Base-by-base conservation (phyloP, 495 filamentous ascomycete genomes). In the Cercophora sp. region DNA sequence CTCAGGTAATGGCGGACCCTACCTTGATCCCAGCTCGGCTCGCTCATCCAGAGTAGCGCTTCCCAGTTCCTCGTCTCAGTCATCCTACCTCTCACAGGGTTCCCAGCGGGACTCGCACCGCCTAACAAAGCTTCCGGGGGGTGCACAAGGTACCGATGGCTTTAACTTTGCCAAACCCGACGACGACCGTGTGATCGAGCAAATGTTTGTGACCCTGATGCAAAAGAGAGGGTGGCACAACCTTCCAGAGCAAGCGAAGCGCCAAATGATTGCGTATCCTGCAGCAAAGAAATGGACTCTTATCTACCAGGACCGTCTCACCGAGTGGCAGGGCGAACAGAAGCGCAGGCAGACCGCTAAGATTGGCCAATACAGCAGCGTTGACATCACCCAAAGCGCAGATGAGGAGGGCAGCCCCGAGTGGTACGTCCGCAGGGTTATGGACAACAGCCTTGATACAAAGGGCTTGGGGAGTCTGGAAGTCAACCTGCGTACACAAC, bases 201-300 rank as follows among this genome's bases (percentile, higher is more conserved):
- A 87, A 62, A 85, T 95, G 69, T 98, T 97, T 58, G 73, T 91
- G 56, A 86, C 87, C 26, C 73, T 98, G 58, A 98, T 98, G 94
- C 84, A 93, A 58, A 97, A 98, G 69, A 84, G 93, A 63, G 93
- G 91, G 50, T 97, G 89, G 86, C 90, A 94, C 69, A 91, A 91
- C 63, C 78, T 97, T 46, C 93, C 93, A n/a, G 93, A 97, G 59
- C 89, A 95, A 68, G 94, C 92, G 22, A 82, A 86, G 58, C 78
- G 92, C 52, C 93, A 97, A 70, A 96, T 98, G 90, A 77, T 91
- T 68, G 88, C 90, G 13, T 97, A 98, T 62, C 88, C 90, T 10
- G 78, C 92, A 22, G 80, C 81, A 37, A 97, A 97, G 74, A 98
- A 98, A 74, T 98, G 93, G 93, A 94, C 89, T 1, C 76, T 98